phyloP scores from a whole-genome alignment of 192 early-diverging fungal species.

The Coemansia sp. region DNA sequence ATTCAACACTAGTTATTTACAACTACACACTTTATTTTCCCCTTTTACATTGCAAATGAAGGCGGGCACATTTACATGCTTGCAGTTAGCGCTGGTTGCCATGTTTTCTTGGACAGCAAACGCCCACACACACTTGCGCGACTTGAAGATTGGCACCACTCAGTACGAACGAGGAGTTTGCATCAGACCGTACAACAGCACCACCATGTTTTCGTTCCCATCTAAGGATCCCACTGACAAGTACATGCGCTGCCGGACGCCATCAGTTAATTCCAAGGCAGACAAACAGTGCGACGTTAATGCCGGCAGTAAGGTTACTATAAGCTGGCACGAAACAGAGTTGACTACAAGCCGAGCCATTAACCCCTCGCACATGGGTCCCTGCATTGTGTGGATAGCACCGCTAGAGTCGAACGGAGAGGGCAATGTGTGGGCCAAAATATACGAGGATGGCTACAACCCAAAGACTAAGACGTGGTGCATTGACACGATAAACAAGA shows the following conservation, averaged over 20 bases:
- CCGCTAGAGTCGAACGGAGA: slow-evolving; percentile 17
- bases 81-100: neutral
- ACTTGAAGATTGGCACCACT: neutral
- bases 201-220: neutral
- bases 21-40: neutral
- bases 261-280: neutral
- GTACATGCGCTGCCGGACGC: neutral
- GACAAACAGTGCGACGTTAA: neutral
- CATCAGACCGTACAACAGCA: neutral
- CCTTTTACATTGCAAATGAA: neutral
- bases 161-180: neutral
- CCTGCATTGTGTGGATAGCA: slow-evolving; percentile 30
- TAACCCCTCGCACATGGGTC: slow-evolving; percentile 21
- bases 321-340: neutral
- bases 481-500: slow-evolving; percentile 23
- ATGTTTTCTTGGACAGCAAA: neutral
- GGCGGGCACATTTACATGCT: neutral
- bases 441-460: slow-evolving; percentile 32
- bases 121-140: slow-evolving; percentile 1
- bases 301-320: neutral
- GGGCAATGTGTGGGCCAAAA: slow-evolving; percentile 34
- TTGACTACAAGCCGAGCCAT: neutral
- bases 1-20: neutral
- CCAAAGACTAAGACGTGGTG: slow-evolving; percentile 24
- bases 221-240: neutral